Percentiles rank a stretch among this genome's conserved stretches.
These are phyloP conservation scores for Globisporangium sylvaticum DNA, from an alignment of 352 stramenopile species.

Conservation along the genomic window DNA sequence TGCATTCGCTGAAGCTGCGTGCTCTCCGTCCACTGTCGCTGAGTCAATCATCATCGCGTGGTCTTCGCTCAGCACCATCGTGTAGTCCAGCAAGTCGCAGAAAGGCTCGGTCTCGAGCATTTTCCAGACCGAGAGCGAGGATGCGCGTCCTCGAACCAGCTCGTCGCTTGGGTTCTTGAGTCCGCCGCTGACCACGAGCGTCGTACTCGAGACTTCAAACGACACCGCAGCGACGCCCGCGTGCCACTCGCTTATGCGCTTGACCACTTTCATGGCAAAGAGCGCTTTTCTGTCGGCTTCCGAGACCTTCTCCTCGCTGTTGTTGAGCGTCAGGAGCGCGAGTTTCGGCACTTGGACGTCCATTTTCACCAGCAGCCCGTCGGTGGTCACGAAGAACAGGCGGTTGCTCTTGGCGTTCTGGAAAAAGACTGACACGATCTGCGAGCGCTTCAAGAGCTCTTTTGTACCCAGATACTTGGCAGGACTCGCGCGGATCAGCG, in stretches of 20 bases:
- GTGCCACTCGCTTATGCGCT: conserved; percentile 57
- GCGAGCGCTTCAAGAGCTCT: conserved; percentile 12
- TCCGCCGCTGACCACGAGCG: conserved; percentile 53
- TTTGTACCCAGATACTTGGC: conserved; percentile 34
- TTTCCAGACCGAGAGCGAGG: conserved; percentile 66
- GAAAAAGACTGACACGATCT: conserved; percentile 44
- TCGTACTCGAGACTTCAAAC: conserved; percentile 33
- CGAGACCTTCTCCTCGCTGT: neutral
- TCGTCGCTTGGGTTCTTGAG: conserved; percentile 52
- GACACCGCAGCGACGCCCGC: conserved; percentile 38
- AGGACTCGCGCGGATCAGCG: conserved; percentile 35
- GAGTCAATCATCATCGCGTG: neutral
- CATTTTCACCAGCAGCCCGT: conserved; percentile 40
- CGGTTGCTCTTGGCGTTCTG: conserved; percentile 24
- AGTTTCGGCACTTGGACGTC: conserved; percentile 50
- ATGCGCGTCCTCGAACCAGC: conserved; percentile 39
- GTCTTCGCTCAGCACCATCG: conserved; percentile 45
- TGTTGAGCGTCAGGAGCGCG: conserved; percentile 31
- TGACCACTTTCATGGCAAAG: conserved; percentile 38
- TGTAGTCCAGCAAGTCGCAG: conserved; percentile 61
- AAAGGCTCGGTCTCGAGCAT: conserved; percentile 35
- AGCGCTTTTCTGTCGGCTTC: conserved; percentile 17
- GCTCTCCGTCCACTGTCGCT: neutral
- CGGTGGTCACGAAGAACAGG: conserved; percentile 38
- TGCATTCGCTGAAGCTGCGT: neutral